Evolutionary conservation across 1,284 basidiomycete species (phyloP).

Genomic region (Cryptococcus depauperatus): DNA sequence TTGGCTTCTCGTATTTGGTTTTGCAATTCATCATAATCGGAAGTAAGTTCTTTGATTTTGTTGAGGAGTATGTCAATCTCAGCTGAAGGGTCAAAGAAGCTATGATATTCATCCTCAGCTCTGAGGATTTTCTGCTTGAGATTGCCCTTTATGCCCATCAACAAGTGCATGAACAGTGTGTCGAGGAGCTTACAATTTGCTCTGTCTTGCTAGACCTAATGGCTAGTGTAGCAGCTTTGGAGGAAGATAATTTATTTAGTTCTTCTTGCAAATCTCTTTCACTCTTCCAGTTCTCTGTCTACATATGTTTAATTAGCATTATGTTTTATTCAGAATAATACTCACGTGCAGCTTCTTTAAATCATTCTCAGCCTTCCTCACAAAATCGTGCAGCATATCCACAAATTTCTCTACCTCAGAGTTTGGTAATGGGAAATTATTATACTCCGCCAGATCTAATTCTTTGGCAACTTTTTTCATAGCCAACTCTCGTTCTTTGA

Average conservation of each 20-base stretch:
- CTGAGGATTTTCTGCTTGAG: slow-evolving; percentile 38
- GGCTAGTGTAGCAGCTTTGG: slow-evolving; percentile 28
- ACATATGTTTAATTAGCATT: not conserved
- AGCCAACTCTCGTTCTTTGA: slow-evolving; percentile 62
- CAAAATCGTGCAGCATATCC: slow-evolving; percentile 32
- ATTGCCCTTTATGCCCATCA: slow-evolving; percentile 14
- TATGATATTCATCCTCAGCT: slow-evolving; percentile 54
- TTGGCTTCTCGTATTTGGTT: slow-evolving; percentile 55
- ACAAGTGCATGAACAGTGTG: not conserved
- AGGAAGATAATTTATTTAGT: slow-evolving; percentile 26
- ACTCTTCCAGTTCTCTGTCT: slow-evolving; percentile 31
- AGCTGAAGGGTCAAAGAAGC: slow-evolving; percentile 52
- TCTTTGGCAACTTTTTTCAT: slow-evolving; percentile 63
- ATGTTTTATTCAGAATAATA: not conserved
- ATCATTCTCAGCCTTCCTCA: slow-evolving; percentile 33
- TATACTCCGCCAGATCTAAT: slow-evolving; percentile 67
- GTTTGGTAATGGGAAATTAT: slow-evolving; percentile 41
- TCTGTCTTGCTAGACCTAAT: slow-evolving; percentile 47
- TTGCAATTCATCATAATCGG: slow-evolving; percentile 54
- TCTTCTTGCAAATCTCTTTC: slow-evolving; percentile 39
- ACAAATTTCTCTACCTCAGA: slow-evolving; percentile 32
- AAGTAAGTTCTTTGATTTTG: slow-evolving; percentile 62
- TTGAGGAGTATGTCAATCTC: slow-evolving; percentile 55
- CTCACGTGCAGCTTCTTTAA: slow-evolving; percentile 32
- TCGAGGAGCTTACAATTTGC: slow-evolving; percentile 53